Base-by-base conservation (phyloP, 371 early-diverging fungal genomes). In the Syncephalastrum racemosum region DNA sequence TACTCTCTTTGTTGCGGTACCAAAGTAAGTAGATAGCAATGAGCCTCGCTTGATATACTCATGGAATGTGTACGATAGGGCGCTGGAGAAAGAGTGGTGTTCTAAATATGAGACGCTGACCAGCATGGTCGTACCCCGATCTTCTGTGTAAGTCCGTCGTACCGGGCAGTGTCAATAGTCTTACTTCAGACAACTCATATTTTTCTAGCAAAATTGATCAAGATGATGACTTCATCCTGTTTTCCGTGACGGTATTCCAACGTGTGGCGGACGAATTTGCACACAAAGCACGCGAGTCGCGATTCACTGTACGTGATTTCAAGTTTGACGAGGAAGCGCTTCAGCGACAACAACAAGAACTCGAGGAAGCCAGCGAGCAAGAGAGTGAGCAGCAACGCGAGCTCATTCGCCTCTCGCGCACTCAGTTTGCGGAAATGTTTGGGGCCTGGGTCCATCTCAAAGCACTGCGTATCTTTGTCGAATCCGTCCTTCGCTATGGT, bases 121-220 rank as follows among this genome's bases (percentile, higher is more conserved):
- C 2, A 83, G 85, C 43, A 93, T 93, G 93, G 92, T 98, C 15
- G 97, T 98, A 14, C 98, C 98, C 22, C 87, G 98, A 24, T 96
- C 97, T 1, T 82, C 92, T 53, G 70, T 79, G 92, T 93, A 85
- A 67, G 86, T 66, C n/a, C 13, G 23, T 16, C 12, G 3, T 42
- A 23, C 10, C n/a, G 0, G 36, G 16, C 12, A 14, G 39, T 18
- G 15, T 18, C n/a, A 4, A 48, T 23, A 1, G 15, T 7, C 15
- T 10, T 50, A 7, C 36, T 31, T 31, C 8, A 22, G 19, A 16
- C 12, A 13, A n/a, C 41, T 31, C 10, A 50, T 61, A 6, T 50
- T 27, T 53, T 25, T 16, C 10, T 61, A 90, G 90, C 50, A 83
- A 83, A 64, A 87, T 97, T 54, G 83, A 90, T 1, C 92, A 94